Base-by-base conservation (phyloP, 805 yeast genomes). In the Metschnikowia continentalis region DNA sequence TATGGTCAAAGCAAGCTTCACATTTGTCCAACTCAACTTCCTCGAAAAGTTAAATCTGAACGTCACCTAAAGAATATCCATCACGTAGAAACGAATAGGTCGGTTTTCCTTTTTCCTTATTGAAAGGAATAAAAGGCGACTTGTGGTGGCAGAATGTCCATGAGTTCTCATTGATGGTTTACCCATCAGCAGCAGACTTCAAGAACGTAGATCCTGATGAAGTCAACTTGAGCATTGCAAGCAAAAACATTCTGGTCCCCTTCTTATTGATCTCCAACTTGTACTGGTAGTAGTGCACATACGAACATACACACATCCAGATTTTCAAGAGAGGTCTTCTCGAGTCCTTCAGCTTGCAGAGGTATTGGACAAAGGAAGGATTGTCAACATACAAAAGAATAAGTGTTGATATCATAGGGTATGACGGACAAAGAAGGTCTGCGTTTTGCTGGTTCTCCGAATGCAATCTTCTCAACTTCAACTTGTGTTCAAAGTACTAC, bases 71-170 rank as follows among this genome's bases (percentile, higher is more conserved):
- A 55, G 41, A 15, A 51, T 45, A 35, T 57, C 58, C 17, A 57
- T 36, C 14, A 54, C 35, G 38, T 55, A 74, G 26, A 73, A 64
- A 35, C 68, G 54, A 10, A 67, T 51, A 2, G 71, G 62, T 40
- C 70, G 71, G 14, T 50, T 35, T 5, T 51, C 19, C 52, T 17
- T 42, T 38, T 30, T 22, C 35, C n/a, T 43, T 39, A 23, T 47
- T 50, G 26, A 46, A 52, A 11, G 74, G 74, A 3, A 74, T 55
- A 8, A 67, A 47, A 1, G 78, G 77, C 13, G 55, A 48, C 46
- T 60, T 63, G 48, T 74, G 78, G 51, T 71, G 79, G 35, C 75
- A 70, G 39, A 74, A 56, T 54, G 73, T 74, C 75, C 76, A 74
- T 48, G 66, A 65, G 58, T 63, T 64, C 50, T 73, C 77, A 47